Evolutionary conservation across 2,329 filamentous ascomycete genomes (phyloP), one percentile per base, ranked within the genome.

Genomic region (Pseudogymnoascus pannorum): DNA sequence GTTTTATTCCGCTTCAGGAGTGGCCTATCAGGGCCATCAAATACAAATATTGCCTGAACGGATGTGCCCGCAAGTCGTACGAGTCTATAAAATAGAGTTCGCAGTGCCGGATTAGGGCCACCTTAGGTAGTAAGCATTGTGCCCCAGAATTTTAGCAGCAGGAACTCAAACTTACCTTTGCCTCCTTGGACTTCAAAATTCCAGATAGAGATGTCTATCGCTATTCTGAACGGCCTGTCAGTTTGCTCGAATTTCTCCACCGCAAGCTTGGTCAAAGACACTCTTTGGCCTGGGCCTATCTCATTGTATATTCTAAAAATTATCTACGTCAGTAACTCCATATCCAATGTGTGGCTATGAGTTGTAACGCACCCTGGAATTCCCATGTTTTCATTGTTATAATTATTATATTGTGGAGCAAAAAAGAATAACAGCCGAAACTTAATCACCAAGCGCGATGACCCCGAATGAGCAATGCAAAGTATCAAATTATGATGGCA

Each of bases 161-260:
- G 11, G n/a, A 58, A 38, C 20, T 22, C 11, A 61, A 16, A 62
- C 68, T 31, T 69, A 83, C 85, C 91, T 77, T 86, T 86, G 16
- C 89, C 89, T 12, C 91, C 87, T 71, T 96, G 92, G 11, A 87
- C 87, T 71, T 99, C 94, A 71, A 96, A 97, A 48, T 96, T 88
- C 94, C 94, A 99, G 71, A 99, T 97, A 2, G 92, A 91, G 67
- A 96, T 89, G 72, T 99, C 94, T 66, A 99, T 89, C 38, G 94
- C 94, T 54, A 99, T 80, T 40, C 92, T 87, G 40, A 97, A 78
- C 0, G 92, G 92, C 1, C 87, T 82, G 22, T 83, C 81, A 9
- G 84, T 85, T 60, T 81, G 75, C 69, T 91, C 84, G 65, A 95
- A 83, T 67, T 90, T 87, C 57, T 92, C 84, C 51, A 92, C 81